Base-by-base conservation (phyloP, 805 yeast species). In the Sungouiella thailandica region DNA sequence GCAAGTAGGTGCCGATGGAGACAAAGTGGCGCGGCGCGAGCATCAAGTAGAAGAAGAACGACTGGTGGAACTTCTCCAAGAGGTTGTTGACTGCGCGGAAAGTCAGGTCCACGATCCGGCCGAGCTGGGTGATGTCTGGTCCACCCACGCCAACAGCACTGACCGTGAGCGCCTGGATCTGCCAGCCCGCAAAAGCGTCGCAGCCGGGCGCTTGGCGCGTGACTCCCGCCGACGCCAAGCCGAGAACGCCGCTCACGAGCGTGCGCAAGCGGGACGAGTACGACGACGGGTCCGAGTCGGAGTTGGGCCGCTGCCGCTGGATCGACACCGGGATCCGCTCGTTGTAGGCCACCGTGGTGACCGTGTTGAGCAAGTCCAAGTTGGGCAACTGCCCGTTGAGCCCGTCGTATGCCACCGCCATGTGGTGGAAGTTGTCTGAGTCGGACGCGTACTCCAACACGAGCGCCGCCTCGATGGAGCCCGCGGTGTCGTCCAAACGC, bases 301-400 rank as follows among this genome's bases (percentile, higher is more conserved):
- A 63, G 24, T 58, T 58, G 6, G 75, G 64, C n/a, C n/a, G n/a
- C 2, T 78, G 63, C 1, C 75, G 71, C 45, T 88, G 94, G 27
- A 90, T 58, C 11, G 84, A 70, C 4, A 81, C 74, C 28, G 70
- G 71, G 46, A 89, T 69, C 9, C 81, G 81, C 60, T 89, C 97
- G 50, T 85, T 87, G 40, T 77, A 76, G 4, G 83, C 70, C 22
- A 87, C 71, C 29, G 73, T 64, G n/a, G 79, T 79, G 3, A 85
- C 95, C 17, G 88, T 75, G 53, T 93, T 93, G 29, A 93, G 63
- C 36, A 93, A 62, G 60, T 93, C 99, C 49, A 93, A 69, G 55
- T 93, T 93, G 11, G 99, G 99, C 44, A 89, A 69, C 58, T 88
- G 97, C 14, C 99, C 99, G 52, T 93, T 93, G 38, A 89, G 67